Percentiles rank a stretch among this genome's conserved stretches.
These are phyloP conservation scores for Podospora bellae-mahoneyi DNA, from an alignment of 495 filamentous ascomycete species.

Conservation along the genomic window DNA sequence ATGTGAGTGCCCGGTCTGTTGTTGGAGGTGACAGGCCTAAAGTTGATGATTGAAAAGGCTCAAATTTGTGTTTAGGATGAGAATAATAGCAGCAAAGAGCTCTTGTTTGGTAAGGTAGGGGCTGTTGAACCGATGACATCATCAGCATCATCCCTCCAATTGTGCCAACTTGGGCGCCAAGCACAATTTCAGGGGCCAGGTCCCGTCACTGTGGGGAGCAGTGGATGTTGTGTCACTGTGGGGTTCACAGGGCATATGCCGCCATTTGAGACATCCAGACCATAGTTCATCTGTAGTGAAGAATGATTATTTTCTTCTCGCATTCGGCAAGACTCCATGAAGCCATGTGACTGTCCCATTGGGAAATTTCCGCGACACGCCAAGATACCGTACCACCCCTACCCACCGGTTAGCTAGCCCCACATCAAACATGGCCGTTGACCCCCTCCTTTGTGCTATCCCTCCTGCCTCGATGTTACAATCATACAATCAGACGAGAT, in stretches of 20 bases:
- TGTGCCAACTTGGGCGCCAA: background rate
- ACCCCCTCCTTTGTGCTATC: background rate
- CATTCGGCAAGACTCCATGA: background rate
- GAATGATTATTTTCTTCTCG: background rate
- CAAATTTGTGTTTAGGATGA: background rate
- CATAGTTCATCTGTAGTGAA: background rate
- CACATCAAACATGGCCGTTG: background rate
- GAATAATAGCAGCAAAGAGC: background rate
- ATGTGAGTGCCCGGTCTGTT: background rate
- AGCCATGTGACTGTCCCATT: background rate
- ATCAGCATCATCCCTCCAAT: background rate
- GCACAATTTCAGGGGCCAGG: background rate
- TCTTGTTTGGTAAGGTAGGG: background rate
- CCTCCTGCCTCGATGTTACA: background rate
- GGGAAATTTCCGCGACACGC: background rate
- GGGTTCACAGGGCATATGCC: background rate
- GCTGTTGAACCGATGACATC: constrained; percentile 13
- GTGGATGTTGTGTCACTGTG: background rate
- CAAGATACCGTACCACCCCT: background rate
- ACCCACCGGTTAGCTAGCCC: background rate
- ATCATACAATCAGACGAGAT: background rate
- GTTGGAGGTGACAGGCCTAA: background rate
- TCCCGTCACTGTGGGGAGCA: background rate
- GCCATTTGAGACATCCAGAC: background rate
- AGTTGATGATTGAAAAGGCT: background rate